Evolutionary conservation across 2,329 filamentous ascomycete species (phyloP).

Genomic region (Sporothrix phasma): DNA sequence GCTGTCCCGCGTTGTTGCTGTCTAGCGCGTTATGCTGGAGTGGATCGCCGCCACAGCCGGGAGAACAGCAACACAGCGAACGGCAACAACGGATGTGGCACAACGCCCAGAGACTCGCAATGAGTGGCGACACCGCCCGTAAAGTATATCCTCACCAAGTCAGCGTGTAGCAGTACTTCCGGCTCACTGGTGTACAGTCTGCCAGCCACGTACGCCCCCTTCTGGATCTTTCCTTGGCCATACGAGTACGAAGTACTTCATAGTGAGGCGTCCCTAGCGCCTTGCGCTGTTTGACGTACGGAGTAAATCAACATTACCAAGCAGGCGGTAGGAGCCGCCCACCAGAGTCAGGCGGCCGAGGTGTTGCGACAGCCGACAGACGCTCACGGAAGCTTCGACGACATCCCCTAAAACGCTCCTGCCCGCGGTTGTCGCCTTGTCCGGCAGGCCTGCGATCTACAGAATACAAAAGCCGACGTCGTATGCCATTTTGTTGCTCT

Average conservation of each 20-base stretch:
- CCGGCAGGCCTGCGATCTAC: not conserved
- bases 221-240: constrained; percentile 11
- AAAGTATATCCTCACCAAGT: too few species aligned
- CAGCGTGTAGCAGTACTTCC: not conserved
- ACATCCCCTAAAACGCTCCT: not conserved
- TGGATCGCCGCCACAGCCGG: not conserved
- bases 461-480: not conserved
- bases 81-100: not conserved
- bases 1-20: constrained; percentile 1
- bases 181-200: not conserved
- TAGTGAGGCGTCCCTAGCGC: not conserved
- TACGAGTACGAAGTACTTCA: too few species aligned
- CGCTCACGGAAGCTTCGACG: constrained; percentile 13
- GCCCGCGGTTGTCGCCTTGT: not conserved
- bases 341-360: not conserved
- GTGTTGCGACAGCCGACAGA: not conserved
- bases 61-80: not conserved
- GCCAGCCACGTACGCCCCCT: constrained; percentile 1
- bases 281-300: not conserved
- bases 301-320: constrained; percentile 14
- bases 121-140: not conserved
- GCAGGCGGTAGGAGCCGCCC: too few species aligned
- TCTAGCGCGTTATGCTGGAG: not conserved
- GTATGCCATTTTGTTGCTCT: not conserved
- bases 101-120: not conserved